These are phyloP conservation scores for Spathaspora sp. DNA, from an alignment of 1,139 yeast genomes.

Conservation along the genomic window DNA sequence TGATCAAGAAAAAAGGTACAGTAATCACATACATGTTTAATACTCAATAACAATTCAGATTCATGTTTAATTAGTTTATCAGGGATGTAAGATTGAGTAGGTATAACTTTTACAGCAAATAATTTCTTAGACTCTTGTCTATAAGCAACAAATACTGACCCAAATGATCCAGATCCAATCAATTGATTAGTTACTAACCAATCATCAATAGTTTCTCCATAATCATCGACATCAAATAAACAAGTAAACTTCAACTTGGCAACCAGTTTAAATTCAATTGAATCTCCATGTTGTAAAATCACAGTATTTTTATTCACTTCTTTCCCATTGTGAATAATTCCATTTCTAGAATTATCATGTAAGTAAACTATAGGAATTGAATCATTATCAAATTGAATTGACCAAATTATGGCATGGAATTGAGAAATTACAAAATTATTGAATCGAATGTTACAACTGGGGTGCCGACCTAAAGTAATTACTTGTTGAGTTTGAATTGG, in stretches of 20 bases:
- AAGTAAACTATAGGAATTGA: slow-evolving; percentile 52
- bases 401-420: slow-evolving; percentile 49
- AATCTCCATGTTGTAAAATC: slow-evolving; percentile 46
- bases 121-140: slow-evolving; percentile 17
- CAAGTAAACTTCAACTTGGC: slow-evolving; percentile 18
- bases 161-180: slow-evolving; percentile 64
- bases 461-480: slow-evolving; percentile 17
- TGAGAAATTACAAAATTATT: slow-evolving; percentile 30
- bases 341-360: slow-evolving; percentile 55
- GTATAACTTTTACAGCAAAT: slow-evolving; percentile 55
- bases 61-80: slow-evolving; percentile 30
- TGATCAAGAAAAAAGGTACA: slow-evolving; percentile 8
- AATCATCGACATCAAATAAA: background rate
- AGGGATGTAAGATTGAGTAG: slow-evolving; percentile 19
- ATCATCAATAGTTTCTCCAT: slow-evolving; percentile 12
- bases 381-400: slow-evolving; percentile 48
- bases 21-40: slow-evolving; percentile 37
- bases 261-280: slow-evolving; percentile 37
- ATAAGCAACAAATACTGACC: slow-evolving; percentile 42
- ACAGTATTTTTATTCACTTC: slow-evolving; percentile 31
- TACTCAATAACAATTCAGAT: slow-evolving; percentile 35
- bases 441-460: slow-evolving; percentile 11
- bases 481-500: slow-evolving; percentile 14
- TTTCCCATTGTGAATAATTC: slow-evolving; percentile 45
- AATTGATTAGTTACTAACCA: slow-evolving; percentile 47